Conservation (phyloP, 2,329 filamentous ascomycete genomes). For the Apiospora pterosperma region DNA sequence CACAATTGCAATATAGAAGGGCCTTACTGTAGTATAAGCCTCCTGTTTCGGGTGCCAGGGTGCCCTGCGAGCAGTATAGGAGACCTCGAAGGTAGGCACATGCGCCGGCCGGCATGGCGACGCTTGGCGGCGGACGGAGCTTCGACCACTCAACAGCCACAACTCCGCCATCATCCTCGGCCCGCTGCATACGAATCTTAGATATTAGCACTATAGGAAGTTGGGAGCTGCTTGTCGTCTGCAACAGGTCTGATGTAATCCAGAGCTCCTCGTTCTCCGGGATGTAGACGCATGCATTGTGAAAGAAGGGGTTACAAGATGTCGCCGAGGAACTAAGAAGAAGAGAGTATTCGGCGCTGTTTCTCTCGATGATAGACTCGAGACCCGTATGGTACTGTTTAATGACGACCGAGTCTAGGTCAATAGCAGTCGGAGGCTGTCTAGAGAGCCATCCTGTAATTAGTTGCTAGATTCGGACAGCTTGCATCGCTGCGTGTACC, state of each 20-base stretch:
- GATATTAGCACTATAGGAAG: conserved; percentile 44
- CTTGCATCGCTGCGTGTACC: background rate
- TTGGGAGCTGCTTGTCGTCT: conserved; percentile 31
- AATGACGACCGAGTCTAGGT: background rate
- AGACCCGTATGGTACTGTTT: background rate
- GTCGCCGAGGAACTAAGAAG: conserved; percentile 37
- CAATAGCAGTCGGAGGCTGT: background rate
- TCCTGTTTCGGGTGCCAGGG: conserved; percentile 15
- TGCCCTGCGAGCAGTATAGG: conserved; percentile 41
- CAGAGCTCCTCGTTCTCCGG: conserved; percentile 39
- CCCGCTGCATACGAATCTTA: conserved; percentile 25
- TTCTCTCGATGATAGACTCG: background rate
- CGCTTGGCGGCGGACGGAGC: conserved; percentile 36
- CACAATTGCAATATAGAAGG: background rate
- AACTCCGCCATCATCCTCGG: conserved; percentile 23
- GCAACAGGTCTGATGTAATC: conserved; percentile 41
- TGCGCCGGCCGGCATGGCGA: conserved; percentile 42
- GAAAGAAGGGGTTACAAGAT: conserved; percentile 43
- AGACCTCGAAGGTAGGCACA: conserved; percentile 37
- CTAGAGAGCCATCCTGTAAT: background rate
- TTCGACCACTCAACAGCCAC: conserved; percentile 35
- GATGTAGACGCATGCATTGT: conserved; percentile 40
- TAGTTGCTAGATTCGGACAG: background rate
- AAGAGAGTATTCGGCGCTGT: conserved; percentile 33
- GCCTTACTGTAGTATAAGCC: conserved; percentile 24